Conservation (phyloP, 2,329 filamentous ascomycete genomes). For the Davidsoniella australis region DNA sequence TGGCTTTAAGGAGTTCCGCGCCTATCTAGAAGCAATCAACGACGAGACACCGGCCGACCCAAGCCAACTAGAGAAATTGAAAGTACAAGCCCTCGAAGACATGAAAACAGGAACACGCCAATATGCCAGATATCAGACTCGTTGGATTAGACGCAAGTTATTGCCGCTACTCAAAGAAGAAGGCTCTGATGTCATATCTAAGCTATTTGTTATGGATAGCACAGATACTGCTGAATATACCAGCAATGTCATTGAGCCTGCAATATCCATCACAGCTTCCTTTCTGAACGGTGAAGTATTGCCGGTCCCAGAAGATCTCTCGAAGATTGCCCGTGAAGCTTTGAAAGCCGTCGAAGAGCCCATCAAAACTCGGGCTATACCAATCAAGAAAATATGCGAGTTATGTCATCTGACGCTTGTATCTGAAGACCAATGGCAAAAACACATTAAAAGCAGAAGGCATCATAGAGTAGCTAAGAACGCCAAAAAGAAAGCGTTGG, state of each 20-base stretch:
- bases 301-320: slow-evolving; percentile 32
- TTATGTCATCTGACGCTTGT: slow-evolving; percentile 49
- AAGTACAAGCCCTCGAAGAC: slow-evolving; percentile 45
- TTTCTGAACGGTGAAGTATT: slow-evolving; percentile 45
- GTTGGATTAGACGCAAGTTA: slow-evolving; percentile 76
- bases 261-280: slow-evolving; percentile 38
- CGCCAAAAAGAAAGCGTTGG: slow-evolving; percentile 22
- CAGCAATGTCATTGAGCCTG: slow-evolving; percentile 46
- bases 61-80: slow-evolving; percentile 35
- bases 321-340: slow-evolving; percentile 31
- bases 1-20: slow-evolving; percentile 79
- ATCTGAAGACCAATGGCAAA: slow-evolving; percentile 32
- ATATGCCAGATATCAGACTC: slow-evolving; percentile 69
- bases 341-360: slow-evolving; percentile 25
- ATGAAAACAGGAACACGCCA: slow-evolving; percentile 73
- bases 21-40: slow-evolving; percentile 41
- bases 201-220: slow-evolving; percentile 67
- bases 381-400: slow-evolving; percentile 48
- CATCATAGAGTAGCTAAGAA: slow-evolving; percentile 22
- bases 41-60: slow-evolving; percentile 12
- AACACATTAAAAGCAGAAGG: slow-evolving; percentile 22
- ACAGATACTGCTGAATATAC: slow-evolving; percentile 49
- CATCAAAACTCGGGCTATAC: slow-evolving; percentile 34
- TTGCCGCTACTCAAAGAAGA: slow-evolving; percentile 47
- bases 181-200: slow-evolving; percentile 31